phyloP scores from a whole-genome alignment of 2,329 filamentous ascomycete species.

The Biscogniauxia sp. region DNA sequence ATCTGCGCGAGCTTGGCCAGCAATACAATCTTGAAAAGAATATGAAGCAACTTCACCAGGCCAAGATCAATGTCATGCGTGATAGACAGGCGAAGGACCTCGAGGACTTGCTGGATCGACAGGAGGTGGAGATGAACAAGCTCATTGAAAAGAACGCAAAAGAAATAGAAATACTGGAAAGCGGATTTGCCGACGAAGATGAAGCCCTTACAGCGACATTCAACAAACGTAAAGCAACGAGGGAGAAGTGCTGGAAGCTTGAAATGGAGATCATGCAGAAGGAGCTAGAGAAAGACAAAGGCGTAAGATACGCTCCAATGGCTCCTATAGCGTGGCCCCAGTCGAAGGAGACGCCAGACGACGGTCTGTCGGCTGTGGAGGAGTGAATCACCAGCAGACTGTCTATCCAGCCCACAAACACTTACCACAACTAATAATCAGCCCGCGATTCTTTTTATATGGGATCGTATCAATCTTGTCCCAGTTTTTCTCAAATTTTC shows the following conservation, averaged over 20 bases:
- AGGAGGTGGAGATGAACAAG: slow-evolving; percentile 49
- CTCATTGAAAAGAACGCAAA: slow-evolving; percentile 45
- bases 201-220: slow-evolving; percentile 47
- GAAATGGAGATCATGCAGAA: slow-evolving; percentile 52
- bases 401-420: background rate
- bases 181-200: slow-evolving; percentile 48
- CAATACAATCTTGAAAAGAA: slow-evolving; percentile 61
- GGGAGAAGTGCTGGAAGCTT: slow-evolving; percentile 52
- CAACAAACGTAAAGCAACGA: slow-evolving; percentile 40
- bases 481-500: background rate
- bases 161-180: slow-evolving; percentile 48
- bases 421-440: background rate
- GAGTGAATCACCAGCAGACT: slow-evolving; percentile 13
- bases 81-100: slow-evolving; percentile 61
- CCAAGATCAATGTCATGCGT: slow-evolving; percentile 64
- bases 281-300: slow-evolving; percentile 47
- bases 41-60: slow-evolving; percentile 57
- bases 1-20: slow-evolving; percentile 57
- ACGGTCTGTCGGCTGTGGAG: slow-evolving; percentile 19
- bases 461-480: background rate
- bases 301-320: slow-evolving; percentile 42
- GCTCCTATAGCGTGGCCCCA: slow-evolving; percentile 41
- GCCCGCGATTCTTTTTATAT: background rate
- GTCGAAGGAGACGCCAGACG: slow-evolving; percentile 26
- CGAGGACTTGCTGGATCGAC: slow-evolving; percentile 56